Base-by-base conservation (phyloP, 371 early-diverging fungal species). In the Rhizopus arrhizus region DNA sequence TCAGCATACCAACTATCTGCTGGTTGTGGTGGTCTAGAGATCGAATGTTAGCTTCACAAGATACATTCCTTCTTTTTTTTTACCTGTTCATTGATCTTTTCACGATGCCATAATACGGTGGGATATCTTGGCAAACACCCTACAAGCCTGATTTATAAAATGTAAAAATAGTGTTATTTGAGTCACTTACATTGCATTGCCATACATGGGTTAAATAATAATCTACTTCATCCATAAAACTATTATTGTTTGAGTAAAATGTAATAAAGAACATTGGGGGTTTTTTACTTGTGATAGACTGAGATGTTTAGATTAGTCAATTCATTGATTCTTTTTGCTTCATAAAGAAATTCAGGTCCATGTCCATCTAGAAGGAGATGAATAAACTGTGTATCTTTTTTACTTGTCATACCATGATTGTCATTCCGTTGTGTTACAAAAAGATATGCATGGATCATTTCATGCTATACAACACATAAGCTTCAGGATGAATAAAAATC, bases 41-140 rank as follows among this genome's bases (percentile, higher is more conserved):
- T 34, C 13, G 47, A 63, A 50, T 2, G 13, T 50, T 36, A 4
- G 42, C 3, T 35, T 10, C 9, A 53, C 11, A 29, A 22, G 10
- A 36, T 43, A 4, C 34, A n/a, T 8, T 48, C 22, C 22, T 22
- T 22, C 22, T 11, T 16, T 13, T 60, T 31, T 16, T 12, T 28
- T 59, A 80, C 83, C 83, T 74, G 56, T 90, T 90, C 84, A 89
- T 87, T 13, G 86, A 71, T 33, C 90, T 75, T 28, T 68, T 70
- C 3, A 89, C 85, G 12, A 74, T 58, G 2, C 89, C 88, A 65
- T 73, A 87, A 62, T 74, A 90, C 1, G 90, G 89, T 0, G 86
- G 75, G 8, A 60, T 67, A n/a, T 75, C 15, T 53, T 69, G 70
- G 51, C 90, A 90, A 4, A 77, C 74, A 5, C 89, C 86, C 73